Conservation (phyloP, 495 filamentous ascomycete species). For the Pseudomonodictys pantanalensis region DNA sequence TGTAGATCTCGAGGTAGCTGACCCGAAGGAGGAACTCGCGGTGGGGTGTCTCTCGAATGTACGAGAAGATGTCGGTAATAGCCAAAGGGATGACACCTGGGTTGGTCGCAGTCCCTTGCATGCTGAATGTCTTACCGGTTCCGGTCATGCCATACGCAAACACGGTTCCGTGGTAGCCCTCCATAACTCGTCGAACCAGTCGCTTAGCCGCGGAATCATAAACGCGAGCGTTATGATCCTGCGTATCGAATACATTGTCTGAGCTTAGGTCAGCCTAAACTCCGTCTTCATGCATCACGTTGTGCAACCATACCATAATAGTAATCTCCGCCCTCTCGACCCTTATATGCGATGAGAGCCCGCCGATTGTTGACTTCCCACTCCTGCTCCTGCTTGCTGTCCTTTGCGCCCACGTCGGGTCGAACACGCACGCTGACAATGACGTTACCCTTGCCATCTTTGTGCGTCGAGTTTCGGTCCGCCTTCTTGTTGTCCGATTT, state of each 20-base stretch:
- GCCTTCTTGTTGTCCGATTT: constrained; percentile 46
- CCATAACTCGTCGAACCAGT: constrained; percentile 93
- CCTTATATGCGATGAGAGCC: constrained; percentile 75
- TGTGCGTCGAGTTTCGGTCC: constrained; percentile 33
- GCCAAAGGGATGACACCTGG: constrained; percentile 96
- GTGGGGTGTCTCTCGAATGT: constrained; percentile 93
- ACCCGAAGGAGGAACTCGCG: constrained; percentile 93
- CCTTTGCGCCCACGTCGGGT: constrained; percentile 66
- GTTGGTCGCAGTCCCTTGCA: constrained; percentile 97
- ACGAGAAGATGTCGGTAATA: constrained; percentile 98
- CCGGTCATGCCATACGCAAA: constrained; percentile 99
- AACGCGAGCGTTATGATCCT: constrained; percentile 89
- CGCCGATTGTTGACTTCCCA: constrained; percentile 89
- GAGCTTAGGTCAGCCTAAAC: constrained; percentile 24
- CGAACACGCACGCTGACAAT: constrained; percentile 92
- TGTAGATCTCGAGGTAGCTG: constrained; percentile 98
- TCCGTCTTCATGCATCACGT: constrained; percentile 12
- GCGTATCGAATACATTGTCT: constrained; percentile 94
- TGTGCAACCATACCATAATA: constrained; percentile 68
- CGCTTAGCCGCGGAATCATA: constrained; percentile 94
- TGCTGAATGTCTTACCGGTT: constrained; percentile 97
- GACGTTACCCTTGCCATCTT: constrained; percentile 85
- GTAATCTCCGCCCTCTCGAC: constrained; percentile 88
- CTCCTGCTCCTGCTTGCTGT: constrained; percentile 69
- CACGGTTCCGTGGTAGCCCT: constrained; percentile 97